phyloP scores from a whole-genome alignment of 345 rosid species.

The Corchorus capsularis region DNA sequence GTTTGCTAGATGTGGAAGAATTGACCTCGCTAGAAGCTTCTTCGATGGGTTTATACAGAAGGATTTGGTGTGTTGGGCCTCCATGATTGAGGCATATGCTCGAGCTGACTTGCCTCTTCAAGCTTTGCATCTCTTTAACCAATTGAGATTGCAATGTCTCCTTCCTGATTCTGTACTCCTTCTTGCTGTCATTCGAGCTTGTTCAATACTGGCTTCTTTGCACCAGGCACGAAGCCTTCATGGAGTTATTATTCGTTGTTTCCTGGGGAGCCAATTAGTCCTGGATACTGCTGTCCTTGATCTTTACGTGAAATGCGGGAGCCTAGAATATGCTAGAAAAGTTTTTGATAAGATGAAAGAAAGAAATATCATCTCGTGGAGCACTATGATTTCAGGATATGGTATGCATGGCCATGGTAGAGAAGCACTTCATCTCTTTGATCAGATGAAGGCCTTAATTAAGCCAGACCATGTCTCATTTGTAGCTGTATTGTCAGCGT shows the following conservation, averaged over 20 bases:
- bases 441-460: slow-evolving; percentile 42
- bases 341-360: slow-evolving; percentile 41
- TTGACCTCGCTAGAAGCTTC: slow-evolving; percentile 46
- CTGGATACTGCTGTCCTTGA: slow-evolving; percentile 56
- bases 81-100: slow-evolving; percentile 54
- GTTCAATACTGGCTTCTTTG: slow-evolving; percentile 51
- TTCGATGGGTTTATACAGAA: slow-evolving; percentile 56
- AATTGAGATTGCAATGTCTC: slow-evolving; percentile 35
- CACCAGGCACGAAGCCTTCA: slow-evolving; percentile 46
- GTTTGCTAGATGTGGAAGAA: slow-evolving; percentile 78
- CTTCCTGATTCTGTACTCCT: slow-evolving; percentile 36
- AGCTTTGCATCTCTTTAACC: slow-evolving; percentile 31
- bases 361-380: slow-evolving; percentile 51
- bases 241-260: slow-evolving; percentile 39
- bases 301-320: slow-evolving; percentile 59
- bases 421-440: slow-evolving; percentile 42
- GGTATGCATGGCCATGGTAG: slow-evolving; percentile 52
- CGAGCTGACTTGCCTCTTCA: slow-evolving; percentile 33
- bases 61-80: slow-evolving; percentile 77
- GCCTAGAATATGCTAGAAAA: slow-evolving; percentile 41
- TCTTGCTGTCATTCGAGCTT: slow-evolving; percentile 52
- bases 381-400: slow-evolving; percentile 55
- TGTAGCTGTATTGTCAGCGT: slow-evolving; percentile 49
- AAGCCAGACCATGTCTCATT: slow-evolving; percentile 52
- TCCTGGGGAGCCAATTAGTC: slow-evolving; percentile 26